Conservation (phyloP, 2,329 filamentous ascomycete species). For the Fusarium marasasianum region DNA sequence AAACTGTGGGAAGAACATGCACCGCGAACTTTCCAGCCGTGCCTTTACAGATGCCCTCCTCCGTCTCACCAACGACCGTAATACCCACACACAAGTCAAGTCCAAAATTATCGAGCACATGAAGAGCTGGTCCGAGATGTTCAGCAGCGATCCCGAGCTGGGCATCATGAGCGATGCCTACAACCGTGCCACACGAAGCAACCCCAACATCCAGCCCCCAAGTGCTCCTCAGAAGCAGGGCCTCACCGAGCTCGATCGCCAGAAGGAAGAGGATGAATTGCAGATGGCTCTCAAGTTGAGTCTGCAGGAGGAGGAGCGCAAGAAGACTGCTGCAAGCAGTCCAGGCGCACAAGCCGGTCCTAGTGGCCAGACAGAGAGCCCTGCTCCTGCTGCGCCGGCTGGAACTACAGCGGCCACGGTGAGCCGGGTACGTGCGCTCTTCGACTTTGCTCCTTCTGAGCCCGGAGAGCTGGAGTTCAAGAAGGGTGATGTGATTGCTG, state of each 20-base stretch:
- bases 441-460: constrained; percentile 94
- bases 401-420: constrained; percentile 97
- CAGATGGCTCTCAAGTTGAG: constrained; percentile 96
- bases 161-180: constrained; percentile 98
- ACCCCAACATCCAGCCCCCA: constrained; percentile 89
- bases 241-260: constrained; percentile 87
- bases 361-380: constrained; percentile 55
- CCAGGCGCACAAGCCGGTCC: constrained; percentile 46
- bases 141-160: constrained; percentile 85
- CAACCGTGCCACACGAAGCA: constrained; percentile 81
- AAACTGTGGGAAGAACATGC: constrained; percentile 87
- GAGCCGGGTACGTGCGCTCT: constrained; percentile 90
- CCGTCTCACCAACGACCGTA: constrained; percentile 90
- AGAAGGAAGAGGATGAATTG: constrained; percentile 96
- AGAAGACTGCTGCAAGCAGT: constrained; percentile 57
- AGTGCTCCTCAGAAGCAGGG: constrained; percentile 93
- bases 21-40: constrained; percentile 88
- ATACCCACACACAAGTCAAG: constrained; percentile 96
- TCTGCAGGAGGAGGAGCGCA: constrained; percentile 83
- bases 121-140: constrained; percentile 97
- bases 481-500: constrained; percentile 96
- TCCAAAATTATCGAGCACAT: constrained; percentile 96
- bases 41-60: constrained; percentile 95
- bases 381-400: constrained; percentile 68
- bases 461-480: constrained; percentile 94